Percentiles rank a stretch among this genome's conserved stretches.
Conservation (phyloP, 23 red algal genomes). For the Porphyridium purpureum region DNA sequence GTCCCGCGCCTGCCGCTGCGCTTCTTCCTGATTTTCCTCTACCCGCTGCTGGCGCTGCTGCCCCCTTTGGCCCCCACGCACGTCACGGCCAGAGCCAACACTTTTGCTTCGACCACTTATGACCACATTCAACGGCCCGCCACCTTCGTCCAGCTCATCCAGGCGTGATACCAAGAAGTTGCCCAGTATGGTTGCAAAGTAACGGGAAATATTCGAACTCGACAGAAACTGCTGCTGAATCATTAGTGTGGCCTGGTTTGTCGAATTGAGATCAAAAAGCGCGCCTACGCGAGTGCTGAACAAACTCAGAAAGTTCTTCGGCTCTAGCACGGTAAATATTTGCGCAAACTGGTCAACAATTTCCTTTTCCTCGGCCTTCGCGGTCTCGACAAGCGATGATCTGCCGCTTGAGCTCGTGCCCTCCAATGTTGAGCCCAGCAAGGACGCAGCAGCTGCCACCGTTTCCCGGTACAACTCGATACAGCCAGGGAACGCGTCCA, state of each 20-base stretch:
- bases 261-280: slow-evolving; percentile 60
- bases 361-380: slow-evolving; percentile 59
- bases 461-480: slow-evolving; percentile 45
- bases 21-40: no score
- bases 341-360: slow-evolving; percentile 84
- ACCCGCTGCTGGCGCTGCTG: no score
- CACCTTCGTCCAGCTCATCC: no score
- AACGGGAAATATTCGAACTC: slow-evolving; percentile 63
- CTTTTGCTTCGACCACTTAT: no score
- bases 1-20: no score
- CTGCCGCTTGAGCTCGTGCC: no score
- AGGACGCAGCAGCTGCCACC: no score
- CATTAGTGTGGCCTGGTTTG: slow-evolving; percentile 47
- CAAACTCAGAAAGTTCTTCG: slow-evolving; percentile 79
- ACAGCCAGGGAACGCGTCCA: slow-evolving; percentile 36
- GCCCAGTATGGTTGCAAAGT: slow-evolving; percentile 87
- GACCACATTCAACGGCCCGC: no score
- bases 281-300: slow-evolving; percentile 55
- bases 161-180: slow-evolving; percentile 83
- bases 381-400: no score
- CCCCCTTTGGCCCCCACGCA: no score
- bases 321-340: slow-evolving; percentile 72
- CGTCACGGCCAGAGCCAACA: no score
- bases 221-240: slow-evolving; percentile 94
- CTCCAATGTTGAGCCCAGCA: no score